A percentile compares a stretch with the other conserved stretches of the same genome.
Evolutionary conservation across 2,329 filamentous ascomycete species (phyloP).

Genomic region (Ascochyta clinopodiicola): DNA sequence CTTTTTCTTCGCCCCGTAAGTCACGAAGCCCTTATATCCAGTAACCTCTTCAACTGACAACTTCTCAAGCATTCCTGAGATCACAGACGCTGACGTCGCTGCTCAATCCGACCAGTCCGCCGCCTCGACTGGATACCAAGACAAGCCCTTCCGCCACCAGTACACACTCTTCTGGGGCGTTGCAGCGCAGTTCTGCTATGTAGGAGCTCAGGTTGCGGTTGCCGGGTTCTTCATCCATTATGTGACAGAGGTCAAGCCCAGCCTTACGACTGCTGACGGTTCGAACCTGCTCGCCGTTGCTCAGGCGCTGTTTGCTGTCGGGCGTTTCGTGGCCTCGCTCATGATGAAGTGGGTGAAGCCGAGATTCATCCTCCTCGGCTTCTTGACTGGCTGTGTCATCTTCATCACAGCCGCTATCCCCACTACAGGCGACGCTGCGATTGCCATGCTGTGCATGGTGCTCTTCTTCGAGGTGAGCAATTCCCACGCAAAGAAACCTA

Average conservation of each 20-base stretch:
- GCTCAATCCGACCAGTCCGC: conserved; percentile 52
- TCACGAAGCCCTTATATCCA: conserved; percentile 31
- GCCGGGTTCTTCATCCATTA: conserved; percentile 56
- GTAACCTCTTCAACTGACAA: neutral
- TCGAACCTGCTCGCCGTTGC: conserved; percentile 56
- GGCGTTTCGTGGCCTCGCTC: conserved; percentile 62
- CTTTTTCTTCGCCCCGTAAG: conserved; percentile 63
- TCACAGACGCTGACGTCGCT: conserved; percentile 64
- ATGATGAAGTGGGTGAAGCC: conserved; percentile 62
- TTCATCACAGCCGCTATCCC: conserved; percentile 60
- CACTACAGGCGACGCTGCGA: conserved; percentile 42
- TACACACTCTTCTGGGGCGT: conserved; percentile 61
- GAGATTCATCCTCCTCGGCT: conserved; percentile 60
- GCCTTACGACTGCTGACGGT: conserved; percentile 32
- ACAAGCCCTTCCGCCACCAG: conserved; percentile 54
- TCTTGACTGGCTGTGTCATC: conserved; percentile 59
- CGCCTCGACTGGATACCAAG: conserved; percentile 47
- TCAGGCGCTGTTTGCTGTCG: conserved; percentile 63
- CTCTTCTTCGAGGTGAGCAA: conserved; percentile 62
- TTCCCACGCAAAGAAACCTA: conserved; percentile 29
- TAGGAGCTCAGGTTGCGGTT: conserved; percentile 64
- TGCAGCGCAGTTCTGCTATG: conserved; percentile 64
- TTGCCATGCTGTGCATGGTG: conserved; percentile 57
- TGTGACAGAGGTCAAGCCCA: conserved; percentile 47
- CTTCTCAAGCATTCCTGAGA: conserved; percentile 58